Evolutionary conservation across 2,329 filamentous ascomycete genomes (phyloP), one percentile per base, ranked within the genome.

Genomic region (Apiospora marii): DNA sequence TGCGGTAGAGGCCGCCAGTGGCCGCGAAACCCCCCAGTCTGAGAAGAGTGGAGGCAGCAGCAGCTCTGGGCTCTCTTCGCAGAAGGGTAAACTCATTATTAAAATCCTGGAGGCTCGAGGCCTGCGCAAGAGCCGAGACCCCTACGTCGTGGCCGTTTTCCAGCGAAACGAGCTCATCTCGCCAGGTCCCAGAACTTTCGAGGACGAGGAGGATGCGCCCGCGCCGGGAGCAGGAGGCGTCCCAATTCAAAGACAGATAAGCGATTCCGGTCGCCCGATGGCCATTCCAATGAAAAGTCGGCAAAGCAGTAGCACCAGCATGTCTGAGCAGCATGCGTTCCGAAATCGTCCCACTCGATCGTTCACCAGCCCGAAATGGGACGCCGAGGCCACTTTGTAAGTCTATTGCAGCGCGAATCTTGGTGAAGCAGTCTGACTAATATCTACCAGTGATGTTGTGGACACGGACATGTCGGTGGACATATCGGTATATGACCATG

Each of bases 91-190:
- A 82, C 87, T 99, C 72, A 93, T 92, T 46, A 94, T 99, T 78
- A 95, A 94, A 80, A 96, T 99, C 71, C 88, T 92, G 69, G 94
- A 98, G 82, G 96, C 93, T 68, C 90, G 94, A 78, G 94, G 94
- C 13, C 84, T 99, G 70, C 90, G 93, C 74, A 94, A 92, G 72
- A 94, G 94, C 80, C 91, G 92, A 73, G 94, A 98, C 79, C 96
- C 96, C 1, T 99, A 99, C 79, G 94, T 98, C 70, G 95, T 99
- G 14, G 97, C 94, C 73, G 95, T 98, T 37, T 99, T 98, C 80
- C 96, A 99, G 82, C 93, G 94, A 81, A 98, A 96, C 80, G 96
- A 99, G 82, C 92, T 97, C 78, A 98, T 99, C 72, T 98, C 96
- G 0, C 92, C 94, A 72, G 94, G 94, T 2, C 94, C 95, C 16